Evolutionary conservation across 225 moss, liverwort and hornwort genomes (phyloP).

Genomic region (Takakia lepidozioides): DNA sequence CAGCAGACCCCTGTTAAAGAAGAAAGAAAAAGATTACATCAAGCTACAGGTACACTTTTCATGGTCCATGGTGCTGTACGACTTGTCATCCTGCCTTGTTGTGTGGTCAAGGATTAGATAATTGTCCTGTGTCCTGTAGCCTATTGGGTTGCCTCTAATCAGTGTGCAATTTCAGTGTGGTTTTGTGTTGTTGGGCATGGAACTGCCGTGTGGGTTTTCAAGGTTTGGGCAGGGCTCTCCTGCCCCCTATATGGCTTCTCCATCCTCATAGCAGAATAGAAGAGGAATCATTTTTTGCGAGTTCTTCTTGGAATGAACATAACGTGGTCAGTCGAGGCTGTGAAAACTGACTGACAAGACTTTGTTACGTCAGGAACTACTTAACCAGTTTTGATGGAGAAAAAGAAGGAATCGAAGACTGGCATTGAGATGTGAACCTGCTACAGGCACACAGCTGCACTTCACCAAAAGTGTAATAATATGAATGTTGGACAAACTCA

Average conservation of each 20-base stretch:
- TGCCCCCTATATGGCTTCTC: neutral
- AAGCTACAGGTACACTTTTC: constrained; percentile 57
- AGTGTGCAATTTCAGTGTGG: too few relatives aligned
- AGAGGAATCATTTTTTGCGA: too few relatives aligned
- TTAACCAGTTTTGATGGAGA: too few relatives aligned
- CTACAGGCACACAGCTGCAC: constrained; percentile 27
- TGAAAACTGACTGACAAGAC: neutral
- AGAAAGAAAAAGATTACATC: constrained; percentile 86
- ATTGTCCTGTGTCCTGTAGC: neutral
- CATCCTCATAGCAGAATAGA: neutral
- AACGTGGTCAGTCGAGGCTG: neutral
- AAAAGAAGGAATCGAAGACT: constrained; percentile 54
- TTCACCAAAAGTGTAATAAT: neutral
- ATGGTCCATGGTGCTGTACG: constrained; percentile 1
- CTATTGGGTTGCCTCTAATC: constrained; percentile 3
- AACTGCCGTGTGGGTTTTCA: too few relatives aligned
- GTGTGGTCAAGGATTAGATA: neutral
- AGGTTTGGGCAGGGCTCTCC: too few relatives aligned
- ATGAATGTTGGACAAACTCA: too few relatives aligned
- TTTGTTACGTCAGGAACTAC: neutral
- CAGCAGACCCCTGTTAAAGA: constrained; percentile 89
- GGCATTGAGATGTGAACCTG: constrained; percentile 53
- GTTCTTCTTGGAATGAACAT: neutral
- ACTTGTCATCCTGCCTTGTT: neutral
- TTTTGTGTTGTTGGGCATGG: too few relatives aligned